A percentile compares a stretch with the other conserved stretches of the same genome.
These are phyloP conservation scores for Penicillium sp. DNA, from an alignment of 2,329 filamentous ascomycete species.

Conservation along the genomic window DNA sequence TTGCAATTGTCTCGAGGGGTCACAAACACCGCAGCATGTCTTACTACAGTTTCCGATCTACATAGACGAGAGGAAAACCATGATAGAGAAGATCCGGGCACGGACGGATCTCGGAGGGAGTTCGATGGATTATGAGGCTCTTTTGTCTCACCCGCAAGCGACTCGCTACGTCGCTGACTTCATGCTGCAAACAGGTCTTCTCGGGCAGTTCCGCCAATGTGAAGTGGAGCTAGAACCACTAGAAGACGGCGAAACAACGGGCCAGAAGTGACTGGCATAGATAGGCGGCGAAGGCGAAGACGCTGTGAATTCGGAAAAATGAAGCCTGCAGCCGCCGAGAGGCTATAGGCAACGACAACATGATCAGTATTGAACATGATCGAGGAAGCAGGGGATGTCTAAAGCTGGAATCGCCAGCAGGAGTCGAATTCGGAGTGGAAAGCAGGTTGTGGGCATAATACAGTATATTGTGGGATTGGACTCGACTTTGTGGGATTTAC, in stretches of 20 bases:
- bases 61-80: not conserved
- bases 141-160: not conserved
- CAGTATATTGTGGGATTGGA: no score
- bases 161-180: not conserved
- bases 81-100: not conserved
- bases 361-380: no score
- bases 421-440: no score
- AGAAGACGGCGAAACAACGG: not conserved
- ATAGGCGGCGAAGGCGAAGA: not conserved
- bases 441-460: no score
- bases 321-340: not conserved
- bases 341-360: no score
- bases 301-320: not conserved
- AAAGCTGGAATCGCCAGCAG: no score
- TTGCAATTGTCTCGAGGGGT: conserved; percentile 2
- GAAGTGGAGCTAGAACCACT: not conserved
- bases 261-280: not conserved
- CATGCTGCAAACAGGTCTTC: not conserved
- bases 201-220: not conserved
- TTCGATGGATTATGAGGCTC: not conserved
- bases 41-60: not conserved
- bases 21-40: conserved; percentile 4
- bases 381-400: no score
- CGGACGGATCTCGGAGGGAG: not conserved
- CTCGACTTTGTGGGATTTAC: no score